Evolutionary conservation across 768 basidiomycete genomes (phyloP).

Genomic region (Gloeostereum incarnatum): DNA sequence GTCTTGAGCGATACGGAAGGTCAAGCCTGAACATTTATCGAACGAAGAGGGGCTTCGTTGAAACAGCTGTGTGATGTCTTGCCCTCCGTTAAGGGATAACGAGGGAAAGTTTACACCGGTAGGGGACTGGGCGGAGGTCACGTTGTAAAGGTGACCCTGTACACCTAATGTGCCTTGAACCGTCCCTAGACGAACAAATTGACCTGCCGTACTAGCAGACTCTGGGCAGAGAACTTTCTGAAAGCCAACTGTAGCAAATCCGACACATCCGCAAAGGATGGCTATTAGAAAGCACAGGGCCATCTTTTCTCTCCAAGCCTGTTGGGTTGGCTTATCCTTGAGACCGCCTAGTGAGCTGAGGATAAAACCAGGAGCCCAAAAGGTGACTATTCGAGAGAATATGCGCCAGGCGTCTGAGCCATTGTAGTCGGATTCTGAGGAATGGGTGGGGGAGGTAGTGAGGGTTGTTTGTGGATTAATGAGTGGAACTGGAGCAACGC

Average conservation of each 20-base stretch:
- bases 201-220: constrained; percentile 28
- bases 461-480: constrained; percentile 69
- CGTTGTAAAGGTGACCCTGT: constrained; percentile 70
- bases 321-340: constrained; percentile 64
- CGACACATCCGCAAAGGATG: constrained; percentile 69
- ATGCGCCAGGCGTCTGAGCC: constrained; percentile 66
- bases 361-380: constrained; percentile 82
- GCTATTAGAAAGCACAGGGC: constrained; percentile 83
- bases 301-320: constrained; percentile 98
- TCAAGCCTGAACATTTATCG: constrained; percentile 49
- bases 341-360: constrained; percentile 71
- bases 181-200: constrained; percentile 48
- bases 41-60: constrained; percentile 60
- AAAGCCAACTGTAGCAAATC: constrained; percentile 91
- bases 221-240: constrained; percentile 87
- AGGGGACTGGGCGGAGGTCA: constrained; percentile 43
- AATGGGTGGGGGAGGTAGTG: constrained; percentile 21
- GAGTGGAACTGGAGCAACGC: constrained; percentile 89
- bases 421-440: constrained; percentile 23
- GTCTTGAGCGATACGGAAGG: constrained; percentile 64
- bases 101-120: constrained; percentile 43
- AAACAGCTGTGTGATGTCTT: constrained; percentile 89
- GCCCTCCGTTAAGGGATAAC: constrained; percentile 50
- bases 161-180: constrained; percentile 61
- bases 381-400: constrained; percentile 73